phyloP scores from a whole-genome alignment of 1,284 basidiomycete species.

The Inonotus hispidus region DNA sequence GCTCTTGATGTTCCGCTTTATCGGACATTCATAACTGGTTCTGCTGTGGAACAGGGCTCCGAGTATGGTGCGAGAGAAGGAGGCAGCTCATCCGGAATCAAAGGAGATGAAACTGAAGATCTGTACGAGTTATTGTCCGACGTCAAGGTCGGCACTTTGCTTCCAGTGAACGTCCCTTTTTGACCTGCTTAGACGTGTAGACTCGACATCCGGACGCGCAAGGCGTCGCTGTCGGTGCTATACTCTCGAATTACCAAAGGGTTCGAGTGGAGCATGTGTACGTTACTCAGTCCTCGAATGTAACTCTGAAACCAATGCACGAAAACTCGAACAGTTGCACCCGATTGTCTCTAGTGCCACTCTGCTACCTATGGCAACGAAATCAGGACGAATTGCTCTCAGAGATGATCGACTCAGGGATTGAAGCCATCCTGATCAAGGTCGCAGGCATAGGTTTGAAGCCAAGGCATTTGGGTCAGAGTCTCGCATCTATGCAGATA shows the following conservation, averaged over 20 bases:
- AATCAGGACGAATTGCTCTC: constrained; percentile 78
- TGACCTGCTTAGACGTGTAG: constrained; percentile 34
- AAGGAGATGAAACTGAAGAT: constrained; percentile 96
- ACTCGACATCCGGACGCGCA: constrained; percentile 74
- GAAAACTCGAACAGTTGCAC: constrained; percentile 50
- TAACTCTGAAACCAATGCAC: background rate
- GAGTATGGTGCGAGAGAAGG: constrained; percentile 76
- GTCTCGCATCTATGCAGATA: constrained; percentile 69
- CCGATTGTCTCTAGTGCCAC: constrained; percentile 74
- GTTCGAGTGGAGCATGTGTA: constrained; percentile 97
- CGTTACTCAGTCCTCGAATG: constrained; percentile 26
- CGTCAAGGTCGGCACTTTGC: constrained; percentile 61
- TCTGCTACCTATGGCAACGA: constrained; percentile 94
- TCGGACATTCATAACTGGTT: constrained; percentile 75
- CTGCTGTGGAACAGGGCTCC: constrained; percentile 73
- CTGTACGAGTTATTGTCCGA: constrained; percentile 69
- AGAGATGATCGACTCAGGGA: constrained; percentile 80
- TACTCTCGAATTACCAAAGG: constrained; percentile 96
- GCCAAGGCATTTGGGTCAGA: constrained; percentile 74
- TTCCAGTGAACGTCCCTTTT: background rate
- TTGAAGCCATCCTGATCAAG: constrained; percentile 90
- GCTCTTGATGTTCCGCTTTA: constrained; percentile 88
- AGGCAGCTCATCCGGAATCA: constrained; percentile 42
- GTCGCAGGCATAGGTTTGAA: constrained; percentile 92
- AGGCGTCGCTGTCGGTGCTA: constrained; percentile 93